Percentiles rank a stretch among this genome's conserved stretches.
These are phyloP conservation scores for Russula emetica DNA, from an alignment of 768 basidiomycete species.

Conservation along the genomic window DNA sequence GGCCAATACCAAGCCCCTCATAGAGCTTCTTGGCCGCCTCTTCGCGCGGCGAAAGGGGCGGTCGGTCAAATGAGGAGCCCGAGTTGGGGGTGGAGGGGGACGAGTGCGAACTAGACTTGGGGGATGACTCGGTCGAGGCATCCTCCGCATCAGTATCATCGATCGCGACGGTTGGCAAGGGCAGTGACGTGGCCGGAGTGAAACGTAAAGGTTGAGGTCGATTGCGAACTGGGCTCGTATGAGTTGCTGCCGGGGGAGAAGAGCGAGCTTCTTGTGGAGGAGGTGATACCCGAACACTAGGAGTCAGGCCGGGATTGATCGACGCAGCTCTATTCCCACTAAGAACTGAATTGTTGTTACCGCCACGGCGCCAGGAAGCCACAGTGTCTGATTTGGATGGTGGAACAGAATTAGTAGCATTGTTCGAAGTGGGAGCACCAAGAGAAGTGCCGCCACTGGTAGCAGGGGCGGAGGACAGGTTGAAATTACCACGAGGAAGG, in stretches of 20 bases:
- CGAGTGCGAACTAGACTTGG: conserved; percentile 49
- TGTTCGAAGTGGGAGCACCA: conserved; percentile 48
- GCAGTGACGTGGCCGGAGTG: conserved; percentile 38
- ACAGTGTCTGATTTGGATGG: conserved; percentile 82
- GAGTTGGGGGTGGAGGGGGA: conserved; percentile 76
- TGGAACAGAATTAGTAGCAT: conserved; percentile 32
- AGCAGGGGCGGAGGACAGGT: conserved; percentile 52
- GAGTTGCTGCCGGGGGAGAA: conserved; percentile 41
- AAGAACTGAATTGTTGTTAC: conserved; percentile 63
- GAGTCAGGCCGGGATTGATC: conserved; percentile 39
- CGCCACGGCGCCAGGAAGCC: conserved; percentile 76
- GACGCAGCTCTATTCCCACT: conserved; percentile 59
- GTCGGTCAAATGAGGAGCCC: conserved; percentile 48
- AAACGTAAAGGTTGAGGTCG: conserved; percentile 58
- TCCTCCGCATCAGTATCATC: conserved; percentile 30
- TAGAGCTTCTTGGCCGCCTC: conserved; percentile 83
- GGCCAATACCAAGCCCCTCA: conserved; percentile 83
- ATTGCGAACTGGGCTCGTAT: conserved; percentile 47
- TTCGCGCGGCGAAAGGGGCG: conserved; percentile 77
- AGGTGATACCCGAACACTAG: conserved; percentile 68
- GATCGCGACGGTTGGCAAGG: conserved; percentile 28
- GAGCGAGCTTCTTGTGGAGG: conserved; percentile 58
- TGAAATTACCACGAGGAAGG: conserved; percentile 23
- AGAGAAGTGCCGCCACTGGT: conserved; percentile 73
- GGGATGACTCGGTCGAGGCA: conserved; percentile 42